Evolutionary conservation across 768 basidiomycete genomes (phyloP).

Genomic region (Suillus ampliporus): DNA sequence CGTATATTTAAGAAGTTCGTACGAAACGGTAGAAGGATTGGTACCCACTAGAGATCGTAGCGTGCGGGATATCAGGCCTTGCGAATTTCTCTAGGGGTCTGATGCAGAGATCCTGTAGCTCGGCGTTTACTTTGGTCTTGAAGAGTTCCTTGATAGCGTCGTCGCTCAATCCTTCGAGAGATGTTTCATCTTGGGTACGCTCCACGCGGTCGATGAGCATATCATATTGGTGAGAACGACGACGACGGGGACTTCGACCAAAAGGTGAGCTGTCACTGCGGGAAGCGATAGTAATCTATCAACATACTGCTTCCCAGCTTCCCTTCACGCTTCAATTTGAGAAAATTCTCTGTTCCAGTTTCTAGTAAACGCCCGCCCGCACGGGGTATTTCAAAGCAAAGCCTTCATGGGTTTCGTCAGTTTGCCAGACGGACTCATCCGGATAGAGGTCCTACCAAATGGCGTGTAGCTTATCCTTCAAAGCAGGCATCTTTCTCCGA

Average conservation of each 20-base stretch:
- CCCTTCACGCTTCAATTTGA: not conserved
- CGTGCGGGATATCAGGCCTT: not conserved
- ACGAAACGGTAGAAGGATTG: not conserved
- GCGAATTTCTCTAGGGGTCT: constrained; percentile 1
- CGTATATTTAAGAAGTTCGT: not conserved
- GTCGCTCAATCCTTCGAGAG: not conserved
- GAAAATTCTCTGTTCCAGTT: constrained; percentile 4
- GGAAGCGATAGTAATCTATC: not conserved
- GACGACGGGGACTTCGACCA: constrained; percentile 6
- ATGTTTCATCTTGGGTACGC: not conserved
- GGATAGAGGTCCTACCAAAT: not conserved
- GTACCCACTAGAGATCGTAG: constrained; percentile 3
- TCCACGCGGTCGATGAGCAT: constrained; percentile 2
- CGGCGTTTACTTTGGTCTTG: not conserved
- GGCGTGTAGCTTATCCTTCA: not conserved
- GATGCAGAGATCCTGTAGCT: constrained; percentile 6
- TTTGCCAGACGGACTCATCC: not conserved
- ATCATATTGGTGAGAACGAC: constrained; percentile 13
- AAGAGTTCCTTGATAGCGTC: not conserved
- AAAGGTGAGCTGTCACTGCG: no score
- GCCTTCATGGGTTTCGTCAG: not conserved
- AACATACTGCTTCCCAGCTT: constrained; percentile 10
- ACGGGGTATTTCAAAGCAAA: constrained; percentile 8
- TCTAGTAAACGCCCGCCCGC: constrained; percentile 8
- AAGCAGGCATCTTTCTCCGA: not conserved